phyloP scores from a whole-genome alignment of 768 basidiomycete species.

The Tubosaeta sp. region DNA sequence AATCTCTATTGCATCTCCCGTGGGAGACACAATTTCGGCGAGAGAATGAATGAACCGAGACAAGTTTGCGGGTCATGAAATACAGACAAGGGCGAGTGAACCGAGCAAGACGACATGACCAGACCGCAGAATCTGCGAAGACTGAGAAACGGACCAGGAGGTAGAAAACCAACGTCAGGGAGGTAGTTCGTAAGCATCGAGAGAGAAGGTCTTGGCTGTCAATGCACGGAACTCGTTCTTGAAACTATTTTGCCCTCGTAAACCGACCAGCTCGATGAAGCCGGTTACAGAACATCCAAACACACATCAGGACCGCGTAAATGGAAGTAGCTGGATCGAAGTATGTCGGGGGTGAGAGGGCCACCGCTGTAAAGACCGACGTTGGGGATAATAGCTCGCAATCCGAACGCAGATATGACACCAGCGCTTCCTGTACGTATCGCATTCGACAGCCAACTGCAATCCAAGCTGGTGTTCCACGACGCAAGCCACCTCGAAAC shows the following conservation, averaged over 20 bases:
- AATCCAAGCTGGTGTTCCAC: constrained; percentile 20
- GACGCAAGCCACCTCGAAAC: constrained; percentile 38
- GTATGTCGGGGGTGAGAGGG: constrained; percentile 21
- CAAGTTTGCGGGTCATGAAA: constrained; percentile 8
- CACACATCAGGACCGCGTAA: constrained; percentile 33
- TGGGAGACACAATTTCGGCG: constrained; percentile 39
- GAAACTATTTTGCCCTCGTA: background rate
- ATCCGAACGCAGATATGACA: constrained; percentile 7
- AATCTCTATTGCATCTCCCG: constrained; percentile 53
- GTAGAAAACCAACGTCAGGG: constrained; percentile 20
- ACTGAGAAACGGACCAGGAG: constrained; percentile 18
- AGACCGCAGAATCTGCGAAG: constrained; percentile 5
- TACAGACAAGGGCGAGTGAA: constrained; percentile 14
- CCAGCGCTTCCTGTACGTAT: constrained; percentile 35
- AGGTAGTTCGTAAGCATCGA: constrained; percentile 10
- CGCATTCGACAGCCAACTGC: constrained; percentile 22
- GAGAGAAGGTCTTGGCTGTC: constrained; percentile 33
- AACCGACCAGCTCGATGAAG: constrained; percentile 6
- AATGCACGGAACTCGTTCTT: background rate
- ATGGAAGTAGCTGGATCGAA: constrained; percentile 29
- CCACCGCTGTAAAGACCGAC: constrained; percentile 16
- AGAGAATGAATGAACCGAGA: constrained; percentile 15
- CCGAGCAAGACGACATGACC: constrained; percentile 1
- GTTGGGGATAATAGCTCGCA: constrained; percentile 11
- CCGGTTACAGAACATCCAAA: constrained; percentile 17